Percentiles rank a stretch among this genome's conserved stretches.
phyloP scores from a whole-genome alignment of 768 basidiomycete species.

The Termitomyces bulborhizus region DNA sequence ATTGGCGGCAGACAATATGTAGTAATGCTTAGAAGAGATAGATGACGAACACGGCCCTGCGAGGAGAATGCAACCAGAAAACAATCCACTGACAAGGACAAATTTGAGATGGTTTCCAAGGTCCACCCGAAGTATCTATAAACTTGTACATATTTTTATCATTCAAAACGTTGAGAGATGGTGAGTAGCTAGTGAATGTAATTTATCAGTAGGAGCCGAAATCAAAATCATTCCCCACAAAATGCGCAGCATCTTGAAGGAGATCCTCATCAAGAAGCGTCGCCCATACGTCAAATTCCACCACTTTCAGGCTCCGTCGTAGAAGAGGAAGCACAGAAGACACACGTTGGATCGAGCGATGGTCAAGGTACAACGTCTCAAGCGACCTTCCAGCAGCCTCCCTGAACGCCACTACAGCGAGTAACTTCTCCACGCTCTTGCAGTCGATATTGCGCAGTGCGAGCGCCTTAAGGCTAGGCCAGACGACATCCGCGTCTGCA shows the following conservation, averaged over 20 bases:
- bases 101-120: no score
- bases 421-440: constrained; percentile 6
- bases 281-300: constrained; percentile 13
- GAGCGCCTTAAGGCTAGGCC: constrained; percentile 8
- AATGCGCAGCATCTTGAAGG: constrained; percentile 8
- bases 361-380: constrained; percentile 11
- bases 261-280: constrained; percentile 6
- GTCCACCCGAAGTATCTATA: no score
- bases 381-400: constrained; percentile 7
- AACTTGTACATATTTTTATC: no score
- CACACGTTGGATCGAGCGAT: constrained; percentile 5
- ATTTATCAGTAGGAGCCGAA: neutral
- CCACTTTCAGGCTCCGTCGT: constrained; percentile 1
- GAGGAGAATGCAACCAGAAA: no score
- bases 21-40: no score
- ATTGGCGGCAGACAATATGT: no score
- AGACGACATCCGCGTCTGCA: neutral
- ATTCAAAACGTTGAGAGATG: no score
- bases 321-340: constrained; percentile 2
- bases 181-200: neutral
- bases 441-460: constrained; percentile 13
- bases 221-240: constrained; percentile 14
- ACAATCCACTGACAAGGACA: no score
- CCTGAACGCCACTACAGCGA: constrained; percentile 4
- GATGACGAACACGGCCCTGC: no score